Evolutionary conservation across 768 basidiomycete genomes (phyloP).

Genomic region (Termitomyces sp.): DNA sequence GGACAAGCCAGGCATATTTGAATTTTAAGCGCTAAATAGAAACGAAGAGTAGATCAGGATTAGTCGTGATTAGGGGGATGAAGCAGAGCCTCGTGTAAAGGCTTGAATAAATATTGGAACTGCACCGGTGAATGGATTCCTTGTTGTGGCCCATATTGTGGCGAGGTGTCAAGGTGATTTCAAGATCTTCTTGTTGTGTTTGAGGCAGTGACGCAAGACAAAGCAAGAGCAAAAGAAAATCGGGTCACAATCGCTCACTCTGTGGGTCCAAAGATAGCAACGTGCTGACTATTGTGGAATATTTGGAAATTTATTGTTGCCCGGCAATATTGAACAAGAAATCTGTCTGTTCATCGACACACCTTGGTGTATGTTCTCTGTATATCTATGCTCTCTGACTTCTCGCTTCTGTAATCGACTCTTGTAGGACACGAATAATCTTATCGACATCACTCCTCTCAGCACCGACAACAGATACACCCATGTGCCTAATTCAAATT

Average conservation of each 20-base stretch:
- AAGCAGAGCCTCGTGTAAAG: neutral
- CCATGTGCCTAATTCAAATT: slow-evolving; percentile 74
- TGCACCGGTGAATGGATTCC: neutral
- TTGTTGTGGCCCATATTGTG: slow-evolving; percentile 8
- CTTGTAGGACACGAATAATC: slow-evolving; percentile 64
- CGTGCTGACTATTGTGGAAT: neutral
- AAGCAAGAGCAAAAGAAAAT: neutral
- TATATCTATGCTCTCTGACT: slow-evolving; percentile 25
- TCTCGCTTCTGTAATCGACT: slow-evolving; percentile 46
- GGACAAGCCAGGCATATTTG: neutral
- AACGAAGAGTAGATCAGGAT: neutral
- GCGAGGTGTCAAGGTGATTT: slow-evolving; percentile 2
- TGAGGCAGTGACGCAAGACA: neutral
- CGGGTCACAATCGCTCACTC: neutral
- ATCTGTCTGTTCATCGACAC: neutral
- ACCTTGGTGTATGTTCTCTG: neutral
- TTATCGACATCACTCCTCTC: slow-evolving; percentile 74
- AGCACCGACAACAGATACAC: slow-evolving; percentile 71
- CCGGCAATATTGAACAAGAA: neutral
- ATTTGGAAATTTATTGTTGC: neutral
- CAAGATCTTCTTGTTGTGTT: neutral
- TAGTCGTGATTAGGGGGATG: neutral
- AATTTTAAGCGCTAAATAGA: neutral
- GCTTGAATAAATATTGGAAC: neutral
- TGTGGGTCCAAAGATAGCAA: neutral